phyloP scores from a whole-genome alignment of 2,329 filamentous ascomycete genomes.

The Cladosporium sp. region DNA sequence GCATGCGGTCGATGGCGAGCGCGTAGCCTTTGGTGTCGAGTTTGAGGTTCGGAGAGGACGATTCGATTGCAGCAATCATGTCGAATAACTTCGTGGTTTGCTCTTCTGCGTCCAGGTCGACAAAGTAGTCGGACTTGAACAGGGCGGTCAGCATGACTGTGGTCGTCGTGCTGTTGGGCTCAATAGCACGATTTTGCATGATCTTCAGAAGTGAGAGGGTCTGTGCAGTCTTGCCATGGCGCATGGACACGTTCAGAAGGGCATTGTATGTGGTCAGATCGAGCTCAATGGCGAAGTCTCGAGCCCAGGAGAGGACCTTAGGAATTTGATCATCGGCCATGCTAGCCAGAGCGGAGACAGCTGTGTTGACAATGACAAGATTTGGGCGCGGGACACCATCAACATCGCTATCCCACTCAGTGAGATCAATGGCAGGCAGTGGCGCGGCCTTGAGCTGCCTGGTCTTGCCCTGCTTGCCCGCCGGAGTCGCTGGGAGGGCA shows the following conservation, averaged over 20 bases:
- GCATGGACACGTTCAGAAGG: constrained; percentile 31
- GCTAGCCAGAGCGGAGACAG: constrained; percentile 59
- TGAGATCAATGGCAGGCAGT: constrained; percentile 12
- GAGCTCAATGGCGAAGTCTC: constrained; percentile 30
- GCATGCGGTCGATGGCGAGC: constrained; percentile 64
- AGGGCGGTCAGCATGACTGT: constrained; percentile 64
- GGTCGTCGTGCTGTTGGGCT: constrained; percentile 59
- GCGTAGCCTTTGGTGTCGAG: constrained; percentile 63
- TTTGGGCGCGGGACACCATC: constrained; percentile 54
- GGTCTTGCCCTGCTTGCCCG: constrained; percentile 17
- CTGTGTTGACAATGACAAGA: constrained; percentile 65
- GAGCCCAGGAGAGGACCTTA: constrained; percentile 49
- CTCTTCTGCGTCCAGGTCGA: constrained; percentile 40
- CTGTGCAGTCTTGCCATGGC: constrained; percentile 22
- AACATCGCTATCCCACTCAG: constrained; percentile 22
- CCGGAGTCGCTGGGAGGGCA: neutral
- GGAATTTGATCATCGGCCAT: constrained; percentile 46
- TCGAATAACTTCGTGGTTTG: constrained; percentile 50
- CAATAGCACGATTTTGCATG: constrained; percentile 42
- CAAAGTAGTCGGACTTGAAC: constrained; percentile 48
- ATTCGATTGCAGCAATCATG: constrained; percentile 54
- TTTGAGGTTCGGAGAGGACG: constrained; percentile 49
- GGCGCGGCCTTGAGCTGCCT: neutral
- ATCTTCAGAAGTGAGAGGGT: constrained; percentile 38
- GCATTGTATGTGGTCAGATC: constrained; percentile 32